Conservation (phyloP, 345 rosid species). For the Punica granatum region DNA sequence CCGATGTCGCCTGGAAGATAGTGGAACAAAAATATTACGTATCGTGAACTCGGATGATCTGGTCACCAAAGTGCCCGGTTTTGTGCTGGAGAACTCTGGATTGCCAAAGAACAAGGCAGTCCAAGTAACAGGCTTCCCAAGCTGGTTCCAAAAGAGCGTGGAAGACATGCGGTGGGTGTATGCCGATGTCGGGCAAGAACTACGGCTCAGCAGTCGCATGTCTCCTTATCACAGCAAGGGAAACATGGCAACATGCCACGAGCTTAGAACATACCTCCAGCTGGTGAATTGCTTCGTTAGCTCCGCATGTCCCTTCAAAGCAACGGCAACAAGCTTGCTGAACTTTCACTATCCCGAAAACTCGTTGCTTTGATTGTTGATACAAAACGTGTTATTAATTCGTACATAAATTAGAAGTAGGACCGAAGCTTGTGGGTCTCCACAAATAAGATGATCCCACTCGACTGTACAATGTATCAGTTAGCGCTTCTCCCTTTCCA, state of each 20-base stretch:
- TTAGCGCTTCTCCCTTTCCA: not conserved
- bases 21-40: slow-evolving; percentile 41
- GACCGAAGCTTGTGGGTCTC: not conserved
- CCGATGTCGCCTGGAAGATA: slow-evolving; percentile 35
- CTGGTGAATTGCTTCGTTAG: slow-evolving; percentile 43
- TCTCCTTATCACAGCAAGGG: slow-evolving; percentile 26
- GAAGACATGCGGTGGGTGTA: slow-evolving; percentile 33
- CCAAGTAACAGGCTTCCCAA: slow-evolving; percentile 17
- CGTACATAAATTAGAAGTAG: not conserved
- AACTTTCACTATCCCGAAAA: not conserved
- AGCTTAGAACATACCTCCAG: slow-evolving; percentile 42
- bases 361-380: not conserved
- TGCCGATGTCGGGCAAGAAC: slow-evolving; percentile 56
- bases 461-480: not conserved
- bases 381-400: not conserved
- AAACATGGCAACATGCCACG: slow-evolving; percentile 50
- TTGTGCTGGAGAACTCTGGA: slow-evolving; percentile 24
- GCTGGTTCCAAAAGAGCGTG: slow-evolving; percentile 40
- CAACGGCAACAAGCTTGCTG: slow-evolving; percentile 21
- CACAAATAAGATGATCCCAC: not conserved
- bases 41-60: slow-evolving; percentile 59
- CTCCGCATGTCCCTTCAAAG: slow-evolving; percentile 39
- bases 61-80: slow-evolving; percentile 56
- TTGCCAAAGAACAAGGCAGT: not conserved
- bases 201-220: slow-evolving; percentile 36